phyloP scores from a whole-genome alignment of 768 basidiomycete genomes.

The Phallus indusiatus region DNA sequence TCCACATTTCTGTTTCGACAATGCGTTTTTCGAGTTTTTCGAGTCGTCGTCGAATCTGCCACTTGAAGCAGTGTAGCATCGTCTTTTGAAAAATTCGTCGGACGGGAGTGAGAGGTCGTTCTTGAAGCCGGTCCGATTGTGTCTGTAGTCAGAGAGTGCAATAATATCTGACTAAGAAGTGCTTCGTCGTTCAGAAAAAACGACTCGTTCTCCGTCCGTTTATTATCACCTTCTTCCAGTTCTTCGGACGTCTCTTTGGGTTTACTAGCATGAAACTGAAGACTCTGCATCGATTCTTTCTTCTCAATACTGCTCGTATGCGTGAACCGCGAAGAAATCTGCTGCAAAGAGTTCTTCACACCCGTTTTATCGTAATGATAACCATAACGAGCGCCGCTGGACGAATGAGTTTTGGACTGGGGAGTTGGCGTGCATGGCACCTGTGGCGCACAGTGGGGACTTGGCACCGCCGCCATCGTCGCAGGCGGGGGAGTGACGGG shows the following conservation, averaged over 20 bases:
- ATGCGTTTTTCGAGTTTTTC: too few species aligned
- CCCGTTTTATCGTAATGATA: neutral
- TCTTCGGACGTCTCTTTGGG: neutral
- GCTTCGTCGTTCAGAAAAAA: constrained; percentile 6
- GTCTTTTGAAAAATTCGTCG: too few species aligned
- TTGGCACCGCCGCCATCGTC: too few species aligned
- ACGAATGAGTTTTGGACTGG: neutral
- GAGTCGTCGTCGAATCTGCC: too few species aligned
- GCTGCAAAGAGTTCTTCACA: neutral
- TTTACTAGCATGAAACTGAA: neutral
- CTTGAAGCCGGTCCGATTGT: neutral
- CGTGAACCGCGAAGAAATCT: neutral
- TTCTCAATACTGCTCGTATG: neutral
- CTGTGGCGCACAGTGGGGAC: neutral
- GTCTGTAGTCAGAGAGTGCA: constrained; percentile 1
- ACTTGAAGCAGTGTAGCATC: too few species aligned
- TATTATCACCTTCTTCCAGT: neutral
- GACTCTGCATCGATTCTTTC: neutral
- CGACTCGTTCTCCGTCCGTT: neutral
- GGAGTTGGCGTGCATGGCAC: neutral
- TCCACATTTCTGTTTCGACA: too few species aligned
- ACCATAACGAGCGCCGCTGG: neutral
- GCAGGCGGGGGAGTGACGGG: neutral
- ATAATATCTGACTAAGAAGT: constrained; percentile 4
- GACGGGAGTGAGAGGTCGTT: neutral